Conservation (phyloP, 2,329 filamentous ascomycete genomes). For the Byssothecium circinans region DNA sequence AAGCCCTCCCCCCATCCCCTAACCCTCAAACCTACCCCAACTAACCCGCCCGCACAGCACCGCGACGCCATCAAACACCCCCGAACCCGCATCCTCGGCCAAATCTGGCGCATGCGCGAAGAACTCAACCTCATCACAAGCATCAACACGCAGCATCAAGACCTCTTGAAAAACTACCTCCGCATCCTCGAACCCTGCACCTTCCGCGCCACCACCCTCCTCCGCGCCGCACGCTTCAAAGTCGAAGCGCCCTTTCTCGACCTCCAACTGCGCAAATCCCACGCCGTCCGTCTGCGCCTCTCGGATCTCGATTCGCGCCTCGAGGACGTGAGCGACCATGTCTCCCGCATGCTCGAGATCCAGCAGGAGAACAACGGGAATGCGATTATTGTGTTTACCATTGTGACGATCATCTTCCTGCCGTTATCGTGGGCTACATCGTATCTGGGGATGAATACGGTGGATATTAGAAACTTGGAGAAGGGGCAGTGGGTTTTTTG, state of each 20-base stretch:
- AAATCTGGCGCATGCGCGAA: constrained; percentile 7
- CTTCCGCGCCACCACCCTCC: constrained; percentile 2
- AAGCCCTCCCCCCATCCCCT: background rate
- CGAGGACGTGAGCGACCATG: constrained; percentile 3
- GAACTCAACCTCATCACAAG: constrained; percentile 2
- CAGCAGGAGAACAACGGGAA: constrained; percentile 9
- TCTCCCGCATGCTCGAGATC: constrained; percentile 6
- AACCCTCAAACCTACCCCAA: background rate
- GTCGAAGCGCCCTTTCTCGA: background rate
- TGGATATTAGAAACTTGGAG: constrained; percentile 6
- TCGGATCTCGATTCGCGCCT: constrained; percentile 2
- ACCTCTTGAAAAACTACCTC: background rate
- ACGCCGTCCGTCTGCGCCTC: background rate
- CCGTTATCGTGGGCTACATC: constrained; percentile 10
- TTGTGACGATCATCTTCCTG: constrained; percentile 12
- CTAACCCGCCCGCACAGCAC: background rate
- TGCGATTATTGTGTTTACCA: constrained; percentile 14
- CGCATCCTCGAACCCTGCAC: constrained; percentile 2
- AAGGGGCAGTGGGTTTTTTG: constrained; percentile 10
- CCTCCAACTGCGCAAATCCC: background rate
- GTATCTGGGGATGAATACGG: constrained; percentile 12
- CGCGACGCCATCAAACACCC: constrained; percentile 7
- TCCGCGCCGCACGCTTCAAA: background rate
- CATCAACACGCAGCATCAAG: background rate
- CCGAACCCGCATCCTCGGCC: constrained; percentile 4